Base-by-base conservation (phyloP, 108 stramenopile species). In the Pseudonitzschia multistriata region DNA sequence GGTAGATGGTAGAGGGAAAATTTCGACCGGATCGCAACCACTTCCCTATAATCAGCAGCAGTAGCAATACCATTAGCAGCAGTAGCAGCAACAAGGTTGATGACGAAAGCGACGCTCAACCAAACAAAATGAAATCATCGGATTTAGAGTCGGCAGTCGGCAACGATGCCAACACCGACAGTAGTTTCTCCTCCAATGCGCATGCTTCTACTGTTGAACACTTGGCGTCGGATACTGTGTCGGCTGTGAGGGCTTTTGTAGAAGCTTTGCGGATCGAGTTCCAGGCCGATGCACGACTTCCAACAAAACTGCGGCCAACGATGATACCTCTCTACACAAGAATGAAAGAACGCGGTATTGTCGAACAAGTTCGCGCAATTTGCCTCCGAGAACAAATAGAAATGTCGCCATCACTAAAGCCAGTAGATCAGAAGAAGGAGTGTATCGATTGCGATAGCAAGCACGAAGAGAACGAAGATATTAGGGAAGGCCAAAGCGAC, bases 231-330 rank as follows among this genome's bases (percentile, higher is more conserved):
- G 57, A 59, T 59, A 11, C 5, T 30, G 28, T 59, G 33, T 59
- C 57, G 31, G 13, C 35, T 10, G 57, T 74, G 5, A 24, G 53
- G 25, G 27, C 42, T 6, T 66, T 74, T 48, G 48, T 74, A 21
- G 73, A 66, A 37, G 56, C 28, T n/a, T 48, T 74, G 31, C 62
- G 73, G 42, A 30, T 30, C 22, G 73, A 57, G 39, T 74, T 74
- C 60, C 62, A 40, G 5, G 25, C 13, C 19, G 7, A 21, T 22
- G 1, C 7, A 27, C 54, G 19, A 21, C 24, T 27, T 36, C 34
- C 21, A 34, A 29, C 27, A 35, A n/a, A 53, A 25, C 37, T 33
- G 17, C 62, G 52, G 14, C 24, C 24, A 36, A n/a, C n/a, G 57
- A 57, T 35, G 17, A 42, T 69, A 42, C 22, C 47, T 4, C 37